Base-by-base conservation (phyloP, 2,329 filamentous ascomycete species). In the Zymoseptoria tritici region DNA sequence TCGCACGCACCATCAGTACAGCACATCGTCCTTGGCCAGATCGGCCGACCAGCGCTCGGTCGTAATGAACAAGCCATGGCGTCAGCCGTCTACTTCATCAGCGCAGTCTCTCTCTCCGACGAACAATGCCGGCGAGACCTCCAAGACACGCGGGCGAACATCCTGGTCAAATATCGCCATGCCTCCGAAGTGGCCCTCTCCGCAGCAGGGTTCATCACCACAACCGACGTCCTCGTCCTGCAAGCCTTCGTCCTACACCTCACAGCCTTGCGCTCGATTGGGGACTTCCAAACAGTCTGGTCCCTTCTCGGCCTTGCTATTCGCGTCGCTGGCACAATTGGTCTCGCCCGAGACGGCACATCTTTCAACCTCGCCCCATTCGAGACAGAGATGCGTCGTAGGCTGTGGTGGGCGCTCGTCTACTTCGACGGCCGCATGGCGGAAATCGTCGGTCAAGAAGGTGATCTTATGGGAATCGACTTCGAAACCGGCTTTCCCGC, bases 1-100 rank as follows among this genome's bases (percentile, higher is more conserved):
- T 84, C 90, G 22, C 89, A 93, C 69, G 81, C 87, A 1, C 88
- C 89, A 0, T 85, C 85, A 0, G 73, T 90, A 3, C 85, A 91
- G 67, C 80, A 82, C 52, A 77, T 91, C 7, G 79, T 88, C 46
- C 82, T 88, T 60, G 85, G 79, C 16, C 80, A 83, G 61, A 75
- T 86, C 20, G 74, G 76, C 11, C 79, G 77, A 50, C 73, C 90
- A 1, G 80, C 81, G 0, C 78, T 81, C 49, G 83, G 83, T 57
- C 74, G 84, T 22, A 66, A 67, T 65, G 36, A 66, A 56, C 50
- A 71, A 55, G 72, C 71, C 13, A 65, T 75, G 26, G 69, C 72
- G 54, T 74, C 70, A 50, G 67, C 72, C 24, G 72, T 75, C 9
- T 74, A 74, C 57, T 67, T 67, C 21, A 65, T 69, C 26, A 71